A percentile compares a stretch with the other conserved stretches of the same genome.
These are phyloP conservation scores for Eucalyptus victrix DNA, from an alignment of 345 rosid species.

Conservation along the genomic window DNA sequence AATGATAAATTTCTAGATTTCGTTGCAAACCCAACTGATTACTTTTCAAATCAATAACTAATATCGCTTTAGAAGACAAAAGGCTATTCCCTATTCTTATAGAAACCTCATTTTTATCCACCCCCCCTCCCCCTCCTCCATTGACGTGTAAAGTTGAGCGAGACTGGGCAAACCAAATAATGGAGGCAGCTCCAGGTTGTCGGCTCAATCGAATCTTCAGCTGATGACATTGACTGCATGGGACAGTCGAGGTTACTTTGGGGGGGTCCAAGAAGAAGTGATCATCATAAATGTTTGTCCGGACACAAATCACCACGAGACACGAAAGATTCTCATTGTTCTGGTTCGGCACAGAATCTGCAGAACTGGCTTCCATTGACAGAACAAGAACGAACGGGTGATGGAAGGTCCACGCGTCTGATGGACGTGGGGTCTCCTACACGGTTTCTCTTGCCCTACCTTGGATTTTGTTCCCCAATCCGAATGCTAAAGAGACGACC, in stretches of 20 bases:
- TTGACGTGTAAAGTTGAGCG: not conserved
- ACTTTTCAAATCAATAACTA: not conserved
- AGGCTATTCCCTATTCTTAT: not conserved
- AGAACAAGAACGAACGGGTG: not conserved
- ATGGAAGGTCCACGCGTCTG: not conserved
- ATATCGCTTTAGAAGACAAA: not conserved
- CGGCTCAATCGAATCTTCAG: not conserved
- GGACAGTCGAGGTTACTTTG: not conserved
- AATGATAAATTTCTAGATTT: not conserved
- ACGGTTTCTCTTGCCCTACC: not conserved
- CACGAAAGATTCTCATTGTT: not conserved
- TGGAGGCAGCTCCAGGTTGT: not conserved
- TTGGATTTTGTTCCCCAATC: not conserved
- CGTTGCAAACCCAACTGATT: not conserved
- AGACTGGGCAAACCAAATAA: not conserved
- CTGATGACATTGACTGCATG: not conserved
- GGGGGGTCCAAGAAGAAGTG: not conserved
- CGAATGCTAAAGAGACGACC: not conserved
- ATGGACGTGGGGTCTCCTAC: not conserved
- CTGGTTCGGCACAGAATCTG: not conserved
- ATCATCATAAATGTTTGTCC: not conserved
- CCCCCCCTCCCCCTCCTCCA: not conserved
- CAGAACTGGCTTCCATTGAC: not conserved
- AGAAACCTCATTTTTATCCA: not conserved
- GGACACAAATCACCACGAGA: not conserved